phyloP scores from a whole-genome alignment of 2,329 filamentous ascomycete species.

The Sclerotiophoma versabilis region DNA sequence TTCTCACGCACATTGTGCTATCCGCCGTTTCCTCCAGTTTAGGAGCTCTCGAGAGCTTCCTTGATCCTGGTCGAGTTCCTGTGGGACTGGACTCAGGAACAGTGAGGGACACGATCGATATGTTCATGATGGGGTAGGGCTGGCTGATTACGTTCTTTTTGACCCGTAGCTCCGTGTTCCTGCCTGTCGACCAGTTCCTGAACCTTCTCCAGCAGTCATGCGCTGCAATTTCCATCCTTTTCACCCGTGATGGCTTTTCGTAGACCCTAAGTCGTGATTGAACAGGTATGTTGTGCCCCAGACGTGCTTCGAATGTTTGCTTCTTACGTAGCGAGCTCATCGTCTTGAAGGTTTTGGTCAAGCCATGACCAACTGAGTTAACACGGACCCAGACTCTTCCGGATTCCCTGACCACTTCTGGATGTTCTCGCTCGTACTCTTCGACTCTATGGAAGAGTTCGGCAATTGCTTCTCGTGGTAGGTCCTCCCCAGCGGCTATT shows the following conservation, averaged over 20 bases:
- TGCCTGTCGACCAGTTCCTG: constrained; percentile 9
- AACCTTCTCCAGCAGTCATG: constrained; percentile 5
- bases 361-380: constrained; percentile 1
- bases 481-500: background rate
- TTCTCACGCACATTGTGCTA: background rate
- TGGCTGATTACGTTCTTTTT: background rate
- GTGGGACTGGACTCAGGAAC: background rate
- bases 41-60: background rate
- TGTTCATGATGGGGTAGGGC: background rate
- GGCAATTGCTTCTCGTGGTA: constrained; percentile 9
- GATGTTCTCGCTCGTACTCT: constrained; percentile 2
- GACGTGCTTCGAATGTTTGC: background rate
- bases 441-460: constrained; percentile 5
- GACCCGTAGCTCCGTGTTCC: background rate
- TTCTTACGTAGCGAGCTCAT: constrained; percentile 1
- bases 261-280: background rate
- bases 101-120: background rate
- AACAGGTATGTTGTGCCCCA: background rate
- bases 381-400: constrained; percentile 11
- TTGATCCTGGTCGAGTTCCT: background rate
- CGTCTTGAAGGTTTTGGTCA: constrained; percentile 2
- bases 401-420: background rate
- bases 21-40: background rate
- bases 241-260: constrained; percentile 3
- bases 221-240: background rate